Evolutionary conservation across 768 basidiomycete species (phyloP).

Genomic region (Pleurotus pulmonarius): DNA sequence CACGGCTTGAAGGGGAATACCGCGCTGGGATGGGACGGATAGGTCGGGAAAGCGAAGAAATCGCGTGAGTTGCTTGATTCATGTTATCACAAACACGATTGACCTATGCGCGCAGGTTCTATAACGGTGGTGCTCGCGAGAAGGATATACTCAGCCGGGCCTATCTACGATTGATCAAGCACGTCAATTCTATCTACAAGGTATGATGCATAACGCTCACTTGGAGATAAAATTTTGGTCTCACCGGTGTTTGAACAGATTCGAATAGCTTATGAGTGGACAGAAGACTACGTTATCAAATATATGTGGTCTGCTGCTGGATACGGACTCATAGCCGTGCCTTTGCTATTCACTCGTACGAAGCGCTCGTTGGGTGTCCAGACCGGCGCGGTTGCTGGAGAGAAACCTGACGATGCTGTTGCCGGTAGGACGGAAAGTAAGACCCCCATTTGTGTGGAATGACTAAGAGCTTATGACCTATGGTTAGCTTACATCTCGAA

Average conservation of each 20-base stretch:
- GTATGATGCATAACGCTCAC: constrained; percentile 25
- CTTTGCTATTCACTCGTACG: constrained; percentile 69
- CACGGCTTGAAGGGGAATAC: constrained; percentile 88
- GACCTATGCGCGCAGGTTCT: constrained; percentile 57
- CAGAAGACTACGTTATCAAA: constrained; percentile 95
- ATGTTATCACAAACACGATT: not conserved
- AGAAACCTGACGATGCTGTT: constrained; percentile 33
- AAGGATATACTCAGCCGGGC: constrained; percentile 75
- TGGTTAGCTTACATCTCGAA: constrained; percentile 81
- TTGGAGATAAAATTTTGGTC: too few species aligned
- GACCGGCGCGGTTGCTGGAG: constrained; percentile 9
- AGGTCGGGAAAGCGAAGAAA: constrained; percentile 87
- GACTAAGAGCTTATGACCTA: too few species aligned
- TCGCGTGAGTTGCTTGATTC: constrained; percentile 58
- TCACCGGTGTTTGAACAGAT: constrained; percentile 41
- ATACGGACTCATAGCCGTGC: constrained; percentile 88
- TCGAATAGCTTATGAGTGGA: constrained; percentile 91
- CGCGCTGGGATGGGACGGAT: constrained; percentile 82
- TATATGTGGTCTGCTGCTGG: constrained; percentile 94
- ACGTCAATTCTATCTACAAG: constrained; percentile 91
- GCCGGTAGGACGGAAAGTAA: constrained; percentile 46
- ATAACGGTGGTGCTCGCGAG: constrained; percentile 84
- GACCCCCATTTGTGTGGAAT: constrained; percentile 3
- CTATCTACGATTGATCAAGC: constrained; percentile 78
- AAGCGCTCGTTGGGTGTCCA: constrained; percentile 33